Base-by-base conservation (phyloP, 345 rosid genomes). In the Bruguiera gymnorhiza region DNA sequence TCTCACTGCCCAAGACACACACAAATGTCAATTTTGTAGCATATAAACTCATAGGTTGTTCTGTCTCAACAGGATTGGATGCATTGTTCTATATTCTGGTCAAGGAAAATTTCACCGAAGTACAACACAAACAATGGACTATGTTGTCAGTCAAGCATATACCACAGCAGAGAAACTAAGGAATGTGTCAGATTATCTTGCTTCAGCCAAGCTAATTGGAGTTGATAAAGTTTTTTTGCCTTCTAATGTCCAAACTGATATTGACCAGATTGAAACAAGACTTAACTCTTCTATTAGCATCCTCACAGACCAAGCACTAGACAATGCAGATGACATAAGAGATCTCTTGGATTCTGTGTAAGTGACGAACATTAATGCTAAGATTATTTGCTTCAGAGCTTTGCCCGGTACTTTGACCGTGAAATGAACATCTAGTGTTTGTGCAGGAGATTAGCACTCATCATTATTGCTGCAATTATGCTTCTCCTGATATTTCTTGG, bases 321-420 rank as follows among this genome's bases (percentile, higher is more conserved):
- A 75, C 66, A 87, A 87, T 77, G 84, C 93, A 3, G 73, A 78
- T n/a, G 81, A 86, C 62, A 87, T 87, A 6, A 70, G 72, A 73
- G 84, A 92, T 57, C 87, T 87, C 54, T 76, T 95, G 53, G 86
- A 87, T 73, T 84, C 97, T 20, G 86, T 87, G 99, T 95, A 84
- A 78, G 82, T 72, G 46, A 20, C 7, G 24, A 64, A 48, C 32
- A 19, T 59, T n/a, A 10, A 32, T 7, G 26, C 70, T 70, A 16
- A 10, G 29, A 62, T 36, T 8, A 13, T 50, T 36, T 55, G 27
- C 9, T 36, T 55, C 36, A 61, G 37, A 62, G 18, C 54, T 58
- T 55, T 21, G 55, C 6, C 9, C 27, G 59, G 63, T 52, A 32
- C 19, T 54, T 24, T 54, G 29, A 31, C 64, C 39, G 8, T 27